phyloP scores from a whole-genome alignment of 2,329 filamentous ascomycete species.

The Drechslerella dactyloides region DNA sequence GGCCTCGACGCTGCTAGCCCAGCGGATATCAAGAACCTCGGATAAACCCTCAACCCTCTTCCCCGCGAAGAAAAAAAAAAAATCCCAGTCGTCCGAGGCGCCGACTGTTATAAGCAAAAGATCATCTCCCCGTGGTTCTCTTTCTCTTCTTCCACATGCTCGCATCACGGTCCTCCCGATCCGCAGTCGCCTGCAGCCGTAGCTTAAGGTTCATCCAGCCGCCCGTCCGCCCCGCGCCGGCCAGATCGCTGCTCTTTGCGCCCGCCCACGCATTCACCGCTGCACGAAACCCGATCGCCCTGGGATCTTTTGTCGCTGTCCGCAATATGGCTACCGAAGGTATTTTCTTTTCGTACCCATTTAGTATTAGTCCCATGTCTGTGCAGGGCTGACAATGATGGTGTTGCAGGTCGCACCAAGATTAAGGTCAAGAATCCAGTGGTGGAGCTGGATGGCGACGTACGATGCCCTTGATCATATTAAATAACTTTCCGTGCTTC shows the following conservation, averaged over 20 bases:
- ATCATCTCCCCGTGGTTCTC: slow-evolving; percentile 13
- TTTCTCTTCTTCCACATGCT: slow-evolving; percentile 23
- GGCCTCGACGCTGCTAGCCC: background rate
- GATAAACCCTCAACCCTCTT: slow-evolving; percentile 33
- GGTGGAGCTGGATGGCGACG: slow-evolving; percentile 91
- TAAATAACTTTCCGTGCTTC: slow-evolving; percentile 12
- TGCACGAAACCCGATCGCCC: slow-evolving; percentile 24
- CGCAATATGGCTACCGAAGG: slow-evolving; percentile 44
- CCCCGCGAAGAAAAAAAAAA: background rate
- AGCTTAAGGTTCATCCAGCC: slow-evolving; percentile 41
- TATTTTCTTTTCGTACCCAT: slow-evolving; percentile 16
- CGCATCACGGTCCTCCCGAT: slow-evolving; percentile 31
- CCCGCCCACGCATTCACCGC: slow-evolving; percentile 7
- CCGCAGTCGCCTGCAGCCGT: slow-evolving; percentile 37
- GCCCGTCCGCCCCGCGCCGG: slow-evolving; percentile 19
- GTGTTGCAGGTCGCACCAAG: slow-evolving; percentile 63
- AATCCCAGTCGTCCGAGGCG: slow-evolving; percentile 30
- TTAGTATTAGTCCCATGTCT: background rate
- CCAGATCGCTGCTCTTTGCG: slow-evolving; percentile 41
- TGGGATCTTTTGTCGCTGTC: slow-evolving; percentile 26
- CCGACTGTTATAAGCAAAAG: slow-evolving; percentile 10
- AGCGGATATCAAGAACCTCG: slow-evolving; percentile 33
- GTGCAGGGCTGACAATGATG: slow-evolving; percentile 1
- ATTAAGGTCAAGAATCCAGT: slow-evolving; percentile 99
- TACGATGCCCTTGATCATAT: slow-evolving; percentile 50